Evolutionary conservation across 2,329 filamentous ascomycete genomes (phyloP).

Genomic region (Trichoderma sp.): DNA sequence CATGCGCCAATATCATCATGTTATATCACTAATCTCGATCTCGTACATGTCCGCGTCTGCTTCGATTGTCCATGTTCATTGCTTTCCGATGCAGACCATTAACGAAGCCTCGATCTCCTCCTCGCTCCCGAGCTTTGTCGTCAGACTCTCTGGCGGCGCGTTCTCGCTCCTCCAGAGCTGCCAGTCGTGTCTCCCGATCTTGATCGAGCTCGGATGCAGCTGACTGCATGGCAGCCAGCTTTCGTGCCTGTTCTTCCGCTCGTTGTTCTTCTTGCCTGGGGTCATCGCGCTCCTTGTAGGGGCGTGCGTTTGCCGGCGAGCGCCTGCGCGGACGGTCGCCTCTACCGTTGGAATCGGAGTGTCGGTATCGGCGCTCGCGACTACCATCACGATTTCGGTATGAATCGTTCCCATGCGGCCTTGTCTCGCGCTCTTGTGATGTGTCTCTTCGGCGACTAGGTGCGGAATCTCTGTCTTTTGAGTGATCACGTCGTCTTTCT

Average conservation of each 20-base stretch:
- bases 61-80: constrained; percentile 49
- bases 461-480: constrained; percentile 23
- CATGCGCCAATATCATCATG: neutral
- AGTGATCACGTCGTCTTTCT: constrained; percentile 2
- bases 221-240: constrained; percentile 70
- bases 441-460: constrained; percentile 22
- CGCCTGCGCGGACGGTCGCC: constrained; percentile 31
- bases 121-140: constrained; percentile 59
- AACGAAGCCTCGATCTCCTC: constrained; percentile 63
- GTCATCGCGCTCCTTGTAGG: neutral
- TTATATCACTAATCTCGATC: constrained; percentile 36
- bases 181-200: constrained; percentile 67
- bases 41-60: constrained; percentile 43
- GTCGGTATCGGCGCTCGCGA: constrained; percentile 25
- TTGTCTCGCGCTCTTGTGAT: constrained; percentile 24
- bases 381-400: constrained; percentile 31
- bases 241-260: constrained; percentile 61
- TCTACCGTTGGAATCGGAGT: constrained; percentile 26
- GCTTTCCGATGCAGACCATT: constrained; percentile 61
- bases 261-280: constrained; percentile 26
- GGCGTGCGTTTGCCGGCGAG: neutral
- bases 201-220: constrained; percentile 67
- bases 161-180: constrained; percentile 64
- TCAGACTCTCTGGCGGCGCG: constrained; percentile 63
- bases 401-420: constrained; percentile 20